Evolutionary conservation across 2,329 filamentous ascomycete species (phyloP).

Genomic region (Aspergillus sp.): DNA sequence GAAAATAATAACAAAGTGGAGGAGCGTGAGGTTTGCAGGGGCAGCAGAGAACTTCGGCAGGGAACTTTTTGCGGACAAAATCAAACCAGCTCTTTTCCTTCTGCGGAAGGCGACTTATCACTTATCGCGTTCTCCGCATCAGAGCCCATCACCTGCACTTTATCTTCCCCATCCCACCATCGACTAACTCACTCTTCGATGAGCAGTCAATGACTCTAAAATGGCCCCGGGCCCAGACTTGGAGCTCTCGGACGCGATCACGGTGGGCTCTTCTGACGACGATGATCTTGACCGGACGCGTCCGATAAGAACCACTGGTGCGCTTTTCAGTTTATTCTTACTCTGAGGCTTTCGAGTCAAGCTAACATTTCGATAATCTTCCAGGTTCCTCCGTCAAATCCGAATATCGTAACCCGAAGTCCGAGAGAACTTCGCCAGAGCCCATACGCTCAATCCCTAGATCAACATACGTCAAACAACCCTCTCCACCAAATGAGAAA

Average conservation of each 20-base stretch:
- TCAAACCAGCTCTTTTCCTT: slow-evolving; percentile 28
- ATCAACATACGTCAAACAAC: slow-evolving; percentile 8
- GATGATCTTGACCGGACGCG: slow-evolving; percentile 51
- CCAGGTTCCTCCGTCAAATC: slow-evolving; percentile 8
- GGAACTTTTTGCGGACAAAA: slow-evolving; percentile 21
- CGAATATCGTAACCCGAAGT: neutral
- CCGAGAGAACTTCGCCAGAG: neutral
- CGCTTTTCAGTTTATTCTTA: slow-evolving; percentile 2
- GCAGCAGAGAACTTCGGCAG: slow-evolving; percentile 12
- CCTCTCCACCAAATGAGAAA: slow-evolving; percentile 21
- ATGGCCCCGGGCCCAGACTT: slow-evolving; percentile 35
- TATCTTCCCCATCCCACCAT: neutral
- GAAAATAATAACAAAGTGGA: neutral
- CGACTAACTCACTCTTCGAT: neutral
- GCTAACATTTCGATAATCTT: slow-evolving; percentile 22
- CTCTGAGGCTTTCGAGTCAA: neutral
- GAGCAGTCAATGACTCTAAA: slow-evolving; percentile 11
- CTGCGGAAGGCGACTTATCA: slow-evolving; percentile 22
- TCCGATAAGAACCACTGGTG: slow-evolving; percentile 17
- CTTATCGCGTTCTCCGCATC: slow-evolving; percentile 27
- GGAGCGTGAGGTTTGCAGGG: slow-evolving; percentile 1
- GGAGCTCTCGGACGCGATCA: slow-evolving; percentile 31
- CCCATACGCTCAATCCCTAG: neutral
- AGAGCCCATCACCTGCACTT: slow-evolving; percentile 5
- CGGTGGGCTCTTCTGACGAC: slow-evolving; percentile 41